Evolutionary conservation across 2,329 filamentous ascomycete species (phyloP).

Genomic region (Zymoseptoria ardabiliae): DNA sequence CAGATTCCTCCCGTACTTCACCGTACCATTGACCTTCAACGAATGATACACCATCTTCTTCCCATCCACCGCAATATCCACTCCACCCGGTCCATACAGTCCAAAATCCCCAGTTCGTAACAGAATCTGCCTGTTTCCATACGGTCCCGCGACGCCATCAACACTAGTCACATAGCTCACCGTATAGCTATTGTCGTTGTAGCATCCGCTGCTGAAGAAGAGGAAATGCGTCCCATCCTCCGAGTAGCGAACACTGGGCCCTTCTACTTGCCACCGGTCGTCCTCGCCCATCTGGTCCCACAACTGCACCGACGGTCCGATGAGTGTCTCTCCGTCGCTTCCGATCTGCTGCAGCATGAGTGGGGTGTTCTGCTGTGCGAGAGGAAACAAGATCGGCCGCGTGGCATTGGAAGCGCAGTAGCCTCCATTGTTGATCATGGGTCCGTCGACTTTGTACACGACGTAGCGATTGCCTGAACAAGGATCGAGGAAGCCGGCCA

Average conservation of each 20-base stretch:
- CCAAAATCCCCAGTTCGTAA: slow-evolving; percentile 16
- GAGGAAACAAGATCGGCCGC: slow-evolving; percentile 17
- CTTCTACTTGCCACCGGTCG: slow-evolving; percentile 19
- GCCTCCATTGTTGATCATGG: slow-evolving; percentile 33
- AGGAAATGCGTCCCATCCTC: slow-evolving; percentile 16
- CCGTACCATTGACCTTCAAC: slow-evolving; percentile 29
- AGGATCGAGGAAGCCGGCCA: slow-evolving; percentile 51
- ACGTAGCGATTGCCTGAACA: slow-evolving; percentile 49
- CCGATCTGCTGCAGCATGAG: slow-evolving; percentile 50
- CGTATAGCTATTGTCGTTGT: slow-evolving; percentile 16
- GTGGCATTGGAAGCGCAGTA: slow-evolving; percentile 36
- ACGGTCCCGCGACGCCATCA: slow-evolving; percentile 15
- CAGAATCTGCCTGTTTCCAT: slow-evolving; percentile 16
- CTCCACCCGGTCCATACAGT: slow-evolving; percentile 17
- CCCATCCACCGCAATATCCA: slow-evolving; percentile 10
- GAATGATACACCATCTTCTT: slow-evolving; percentile 16
- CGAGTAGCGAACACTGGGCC: slow-evolving; percentile 15
- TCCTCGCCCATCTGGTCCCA: slow-evolving; percentile 19
- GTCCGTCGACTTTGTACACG: slow-evolving; percentile 61
- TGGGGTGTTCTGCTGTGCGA: slow-evolving; percentile 36
- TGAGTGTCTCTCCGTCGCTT: slow-evolving; percentile 37
- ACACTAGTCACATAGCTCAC: slow-evolving; percentile 17
- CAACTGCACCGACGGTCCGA: slow-evolving; percentile 11
- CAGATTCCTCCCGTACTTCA: not conserved
- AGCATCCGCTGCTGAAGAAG: slow-evolving; percentile 22